Evolutionary conservation across 1,284 basidiomycete genomes (phyloP).

Genomic region (Apiotrichum montevideense): DNA sequence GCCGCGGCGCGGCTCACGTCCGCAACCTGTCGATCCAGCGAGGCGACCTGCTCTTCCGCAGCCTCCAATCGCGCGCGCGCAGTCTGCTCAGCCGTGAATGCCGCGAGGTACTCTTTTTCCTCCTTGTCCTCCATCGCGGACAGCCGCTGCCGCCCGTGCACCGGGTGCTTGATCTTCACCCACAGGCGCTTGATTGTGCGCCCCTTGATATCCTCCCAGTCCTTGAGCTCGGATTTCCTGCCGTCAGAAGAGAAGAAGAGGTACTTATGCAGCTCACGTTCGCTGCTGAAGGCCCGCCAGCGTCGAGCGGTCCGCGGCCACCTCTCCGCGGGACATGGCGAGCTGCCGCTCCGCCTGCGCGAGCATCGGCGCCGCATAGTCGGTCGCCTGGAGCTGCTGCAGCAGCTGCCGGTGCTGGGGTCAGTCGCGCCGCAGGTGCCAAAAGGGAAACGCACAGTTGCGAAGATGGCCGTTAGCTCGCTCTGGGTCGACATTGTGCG

Average conservation of each 20-base stretch:
- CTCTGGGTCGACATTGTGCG: too few species aligned
- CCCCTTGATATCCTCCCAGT: slow-evolving; percentile 19
- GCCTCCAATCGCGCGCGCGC: slow-evolving; percentile 15
- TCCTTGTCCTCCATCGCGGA: slow-evolving; percentile 19
- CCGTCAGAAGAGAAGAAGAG: background rate
- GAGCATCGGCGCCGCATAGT: slow-evolving; percentile 21
- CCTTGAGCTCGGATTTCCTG: slow-evolving; percentile 18
- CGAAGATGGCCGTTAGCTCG: too few species aligned
- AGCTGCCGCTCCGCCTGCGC: slow-evolving; percentile 16
- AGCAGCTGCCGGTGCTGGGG: slow-evolving; percentile 19
- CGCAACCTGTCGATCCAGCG: slow-evolving; percentile 5
- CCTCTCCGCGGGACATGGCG: slow-evolving; percentile 1
- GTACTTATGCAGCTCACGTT: slow-evolving; percentile 10
- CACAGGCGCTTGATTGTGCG: slow-evolving; percentile 21
- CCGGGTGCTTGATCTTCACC: slow-evolving; percentile 20
- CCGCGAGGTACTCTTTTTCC: slow-evolving; percentile 23
- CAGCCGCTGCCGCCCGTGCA: slow-evolving; percentile 5
- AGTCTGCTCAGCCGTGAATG: slow-evolving; percentile 17
- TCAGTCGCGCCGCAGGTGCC: background rate
- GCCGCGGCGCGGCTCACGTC: slow-evolving; percentile 8
- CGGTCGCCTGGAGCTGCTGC: slow-evolving; percentile 15
- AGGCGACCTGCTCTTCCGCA: slow-evolving; percentile 14
- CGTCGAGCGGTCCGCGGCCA: slow-evolving; percentile 8
- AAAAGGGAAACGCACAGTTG: too few species aligned
- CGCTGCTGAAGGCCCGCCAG: slow-evolving; percentile 10